These are phyloP conservation scores for Leucaena leucocephala DNA, from an alignment of 306 rosid species.

Conservation along the genomic window DNA sequence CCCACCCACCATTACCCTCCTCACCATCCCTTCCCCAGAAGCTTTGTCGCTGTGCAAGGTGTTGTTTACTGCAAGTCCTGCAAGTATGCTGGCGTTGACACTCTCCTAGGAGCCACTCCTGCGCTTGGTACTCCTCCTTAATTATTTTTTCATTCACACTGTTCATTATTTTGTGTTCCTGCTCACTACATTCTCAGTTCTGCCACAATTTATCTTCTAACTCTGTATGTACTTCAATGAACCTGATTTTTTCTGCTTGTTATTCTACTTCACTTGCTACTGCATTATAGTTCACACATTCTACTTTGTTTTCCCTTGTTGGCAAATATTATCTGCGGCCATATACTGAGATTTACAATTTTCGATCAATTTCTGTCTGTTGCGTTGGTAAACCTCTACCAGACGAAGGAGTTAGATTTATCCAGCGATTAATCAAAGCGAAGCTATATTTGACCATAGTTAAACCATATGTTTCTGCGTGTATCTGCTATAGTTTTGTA, in stretches of 20 bases:
- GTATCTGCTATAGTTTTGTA: neutral
- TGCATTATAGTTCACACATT: neutral
- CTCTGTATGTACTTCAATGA: neutral
- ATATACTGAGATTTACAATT: neutral
- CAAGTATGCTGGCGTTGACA: conserved; percentile 63
- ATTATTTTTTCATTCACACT: neutral
- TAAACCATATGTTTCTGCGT: neutral
- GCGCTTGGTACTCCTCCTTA: conserved; percentile 47
- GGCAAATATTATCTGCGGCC: neutral
- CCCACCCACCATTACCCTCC: conserved; percentile 12
- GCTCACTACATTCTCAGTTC: neutral
- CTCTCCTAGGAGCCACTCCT: conserved; percentile 65
- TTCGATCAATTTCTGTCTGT: neutral
- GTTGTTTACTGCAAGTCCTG: conserved; percentile 83
- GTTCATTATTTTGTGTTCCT: neutral
- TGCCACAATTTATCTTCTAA: neutral
- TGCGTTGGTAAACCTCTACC: neutral
- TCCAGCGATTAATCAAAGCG: neutral
- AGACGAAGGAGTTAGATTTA: neutral
- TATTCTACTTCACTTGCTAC: neutral
- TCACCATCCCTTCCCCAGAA: conserved; percentile 45
- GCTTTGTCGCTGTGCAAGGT: conserved; percentile 76
- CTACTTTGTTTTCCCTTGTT: neutral
- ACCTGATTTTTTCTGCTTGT: neutral
- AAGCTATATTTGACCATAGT: neutral